Evolutionary conservation across 345 rosid genomes (phyloP), one percentile per base, ranked within the genome.

Genomic region (Clarkia xantiana): DNA sequence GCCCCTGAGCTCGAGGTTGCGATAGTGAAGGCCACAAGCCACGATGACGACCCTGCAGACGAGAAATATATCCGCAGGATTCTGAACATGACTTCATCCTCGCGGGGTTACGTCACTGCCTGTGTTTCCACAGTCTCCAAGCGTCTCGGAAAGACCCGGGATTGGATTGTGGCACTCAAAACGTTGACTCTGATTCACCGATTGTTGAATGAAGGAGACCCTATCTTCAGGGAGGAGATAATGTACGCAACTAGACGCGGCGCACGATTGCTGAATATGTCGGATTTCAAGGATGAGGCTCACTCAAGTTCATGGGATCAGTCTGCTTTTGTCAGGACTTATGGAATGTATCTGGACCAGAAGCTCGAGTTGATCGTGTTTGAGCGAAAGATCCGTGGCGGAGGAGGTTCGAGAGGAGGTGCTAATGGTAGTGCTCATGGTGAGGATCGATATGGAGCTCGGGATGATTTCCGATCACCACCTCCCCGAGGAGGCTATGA

Each of bases 281-380:
- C 90, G 0, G 89, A 75, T 68, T 86, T 86, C 29, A 66, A 81
- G 13, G 94, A 83, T 18, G 89, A 78, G 65, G 88, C 91, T 0
- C 94, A 84, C 64, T 87, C 96, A 7, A 81, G 70, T 55, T 79
- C 94, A 0, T 84, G 94, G 96, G 94, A 87, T 68, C 82, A 84
- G 41, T 70, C 84, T 0, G 86, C 75, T 4, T 87, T 87, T 29
- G 84, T 87, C 16, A 70, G 82, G 57, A 65, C 77, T 54, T 79
- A 79, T 36, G 86, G 94, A 4, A 36, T 59, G 75, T 84, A 71
- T 18, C 68, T 87, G 20, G 91, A 81, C 14, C 79, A 84, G 68
- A 69, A 59, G 58, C 67, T 87, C 1, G 94, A 84, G 52, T 57
- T 74, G 22, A 40, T 49, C 11, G 57, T 81, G 45, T 79, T 54